These are phyloP conservation scores for Pouteria glomerata DNA, from an alignment of 148 eudicot species.

Conservation along the genomic window DNA sequence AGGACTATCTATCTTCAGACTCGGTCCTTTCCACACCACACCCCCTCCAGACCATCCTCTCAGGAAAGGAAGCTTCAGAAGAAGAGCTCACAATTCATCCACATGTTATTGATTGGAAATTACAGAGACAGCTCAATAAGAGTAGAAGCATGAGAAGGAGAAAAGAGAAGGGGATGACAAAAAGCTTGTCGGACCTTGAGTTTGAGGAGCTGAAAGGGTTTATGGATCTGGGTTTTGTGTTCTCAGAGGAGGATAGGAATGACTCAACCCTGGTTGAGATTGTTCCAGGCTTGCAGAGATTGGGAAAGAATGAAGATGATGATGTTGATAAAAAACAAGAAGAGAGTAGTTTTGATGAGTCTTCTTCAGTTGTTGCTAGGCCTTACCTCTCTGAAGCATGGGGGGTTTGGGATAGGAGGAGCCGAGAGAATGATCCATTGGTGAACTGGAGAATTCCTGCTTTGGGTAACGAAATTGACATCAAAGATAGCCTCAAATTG, in stretches of 20 bases:
- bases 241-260: constrained; percentile 39
- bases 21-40: neutral
- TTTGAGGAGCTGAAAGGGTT: constrained; percentile 49
- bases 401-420: constrained; percentile 22
- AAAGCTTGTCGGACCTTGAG: constrained; percentile 47
- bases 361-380: constrained; percentile 13
- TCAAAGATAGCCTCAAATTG: constrained; percentile 36
- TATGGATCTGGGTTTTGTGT: constrained; percentile 52
- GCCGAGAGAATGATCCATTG: constrained; percentile 13
- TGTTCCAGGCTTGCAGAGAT: constrained; percentile 45
- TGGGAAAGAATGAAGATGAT: constrained; percentile 13
- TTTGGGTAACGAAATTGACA: constrained; percentile 24
- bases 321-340: neutral
- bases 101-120: neutral
- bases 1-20: neutral
- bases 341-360: neutral
- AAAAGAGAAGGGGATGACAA: constrained; percentile 21
- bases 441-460: constrained; percentile 36
- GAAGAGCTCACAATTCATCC: neutral
- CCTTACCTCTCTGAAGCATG: constrained; percentile 46
- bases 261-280: constrained; percentile 33
- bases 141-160: neutral
- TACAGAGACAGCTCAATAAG: neutral
- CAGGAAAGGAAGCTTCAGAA: neutral
- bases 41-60: neutral